Conservation (phyloP, 1,284 basidiomycete genomes). For the Rhodotorula sp. region DNA sequence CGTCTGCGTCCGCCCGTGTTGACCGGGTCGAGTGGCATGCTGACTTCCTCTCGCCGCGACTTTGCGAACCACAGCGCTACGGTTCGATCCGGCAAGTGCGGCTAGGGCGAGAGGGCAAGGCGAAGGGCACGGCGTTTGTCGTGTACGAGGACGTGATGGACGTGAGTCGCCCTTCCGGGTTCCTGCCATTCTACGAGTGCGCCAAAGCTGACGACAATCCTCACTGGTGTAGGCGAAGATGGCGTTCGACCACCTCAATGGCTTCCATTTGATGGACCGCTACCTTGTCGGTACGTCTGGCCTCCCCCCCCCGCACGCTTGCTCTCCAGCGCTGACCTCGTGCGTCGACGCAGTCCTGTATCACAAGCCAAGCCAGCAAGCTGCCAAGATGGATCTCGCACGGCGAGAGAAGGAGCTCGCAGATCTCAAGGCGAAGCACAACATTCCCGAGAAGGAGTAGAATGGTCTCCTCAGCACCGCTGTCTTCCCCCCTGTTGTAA, state of each 20-base stretch:
- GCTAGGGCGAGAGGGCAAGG: conserved; percentile 86
- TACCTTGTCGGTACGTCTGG: conserved; percentile 66
- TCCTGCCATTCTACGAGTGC: neutral
- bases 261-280: conserved; percentile 96
- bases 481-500: neutral
- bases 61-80: conserved; percentile 56
- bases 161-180: conserved; percentile 32
- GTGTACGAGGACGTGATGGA: conserved; percentile 54
- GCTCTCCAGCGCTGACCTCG: neutral
- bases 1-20: neutral
- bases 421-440: conserved; percentile 76
- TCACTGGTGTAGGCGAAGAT: conserved; percentile 63
- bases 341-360: conserved; percentile 69
- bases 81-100: conserved; percentile 94
- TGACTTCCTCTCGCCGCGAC: neutral
- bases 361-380: conserved; percentile 94
- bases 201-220: neutral
- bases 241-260: conserved; percentile 93
- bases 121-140: conserved; percentile 94
- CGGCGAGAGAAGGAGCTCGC: conserved; percentile 87
- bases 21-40: neutral
- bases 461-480: neutral
- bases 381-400: conserved; percentile 89
- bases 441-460: conserved; percentile 47
- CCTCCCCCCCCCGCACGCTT: neutral